These are phyloP conservation scores for Aspergillus leporis DNA, from an alignment of 495 filamentous ascomycete species.

Conservation along the genomic window DNA sequence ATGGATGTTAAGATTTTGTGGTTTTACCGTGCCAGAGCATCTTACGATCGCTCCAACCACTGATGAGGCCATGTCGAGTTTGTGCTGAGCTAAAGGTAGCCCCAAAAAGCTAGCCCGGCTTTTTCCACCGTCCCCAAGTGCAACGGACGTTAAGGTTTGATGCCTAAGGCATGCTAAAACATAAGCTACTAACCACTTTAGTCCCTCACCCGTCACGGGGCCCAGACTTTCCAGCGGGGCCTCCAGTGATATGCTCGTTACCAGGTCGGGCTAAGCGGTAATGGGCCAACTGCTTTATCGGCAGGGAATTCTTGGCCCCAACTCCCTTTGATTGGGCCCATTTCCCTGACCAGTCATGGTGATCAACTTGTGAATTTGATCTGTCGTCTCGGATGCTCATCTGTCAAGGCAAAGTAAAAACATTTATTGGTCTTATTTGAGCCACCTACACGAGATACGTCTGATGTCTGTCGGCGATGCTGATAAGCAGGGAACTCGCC, in stretches of 20 bases:
- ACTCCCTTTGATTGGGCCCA: constrained; percentile 4
- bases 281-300: constrained; percentile 3
- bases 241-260: background rate
- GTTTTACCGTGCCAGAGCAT: background rate
- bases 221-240: background rate
- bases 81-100: background rate
- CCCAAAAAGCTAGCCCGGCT: background rate
- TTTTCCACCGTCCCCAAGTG: background rate
- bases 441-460: background rate
- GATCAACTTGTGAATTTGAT: constrained; percentile 11
- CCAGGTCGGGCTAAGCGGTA: background rate
- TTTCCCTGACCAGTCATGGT: constrained; percentile 9
- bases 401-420: background rate
- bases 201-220: background rate
- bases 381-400: constrained; percentile 1
- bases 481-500: background rate
- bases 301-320: background rate
- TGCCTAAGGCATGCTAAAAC: constrained; percentile 1
- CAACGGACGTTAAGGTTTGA: background rate
- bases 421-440: background rate
- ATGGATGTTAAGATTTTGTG: background rate
- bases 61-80: background rate
- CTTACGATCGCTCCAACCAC: background rate
- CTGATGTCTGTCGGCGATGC: background rate
- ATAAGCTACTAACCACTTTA: background rate